Percentiles rank a stretch among this genome's conserved stretches.
Evolutionary conservation across 331 rosid genomes (phyloP).

Genomic region (Cydonia oblonga): DNA sequence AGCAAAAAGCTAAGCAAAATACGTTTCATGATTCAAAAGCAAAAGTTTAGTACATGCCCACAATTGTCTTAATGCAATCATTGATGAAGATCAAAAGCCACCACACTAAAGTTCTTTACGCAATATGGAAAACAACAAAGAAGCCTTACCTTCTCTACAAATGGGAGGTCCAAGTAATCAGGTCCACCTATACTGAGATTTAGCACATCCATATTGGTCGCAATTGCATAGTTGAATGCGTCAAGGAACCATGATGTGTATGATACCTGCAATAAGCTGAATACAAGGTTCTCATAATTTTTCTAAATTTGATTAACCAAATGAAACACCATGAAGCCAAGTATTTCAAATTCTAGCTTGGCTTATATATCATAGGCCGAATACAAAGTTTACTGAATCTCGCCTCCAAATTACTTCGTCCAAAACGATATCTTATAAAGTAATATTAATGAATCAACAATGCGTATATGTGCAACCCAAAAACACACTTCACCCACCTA

Average conservation of each 20-base stretch:
- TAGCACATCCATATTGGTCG: constrained; percentile 86
- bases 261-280: constrained; percentile 98
- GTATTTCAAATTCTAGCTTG: not conserved
- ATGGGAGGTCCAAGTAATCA: constrained; percentile 95
- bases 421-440: not conserved
- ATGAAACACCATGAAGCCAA: not conserved
- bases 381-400: not conserved
- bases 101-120: not conserved
- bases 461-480: not conserved
- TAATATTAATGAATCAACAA: not conserved
- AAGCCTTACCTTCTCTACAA: constrained; percentile 75
- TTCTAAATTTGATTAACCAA: constrained; percentile 21
- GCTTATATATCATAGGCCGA: not conserved
- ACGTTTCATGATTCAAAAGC: not conserved
- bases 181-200: constrained; percentile 99
- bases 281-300: constrained; percentile 66
- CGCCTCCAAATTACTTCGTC: not conserved
- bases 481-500: not conserved
- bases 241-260: constrained; percentile 99
- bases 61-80: not conserved
- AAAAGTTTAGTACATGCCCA: not conserved
- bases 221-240: constrained; percentile 96
- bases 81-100: not conserved
- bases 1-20: constrained; percentile 12
- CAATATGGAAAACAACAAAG: not conserved